These are phyloP conservation scores for Pistacia integerrima DNA, from an alignment of 345 rosid genomes.

Conservation along the genomic window DNA sequence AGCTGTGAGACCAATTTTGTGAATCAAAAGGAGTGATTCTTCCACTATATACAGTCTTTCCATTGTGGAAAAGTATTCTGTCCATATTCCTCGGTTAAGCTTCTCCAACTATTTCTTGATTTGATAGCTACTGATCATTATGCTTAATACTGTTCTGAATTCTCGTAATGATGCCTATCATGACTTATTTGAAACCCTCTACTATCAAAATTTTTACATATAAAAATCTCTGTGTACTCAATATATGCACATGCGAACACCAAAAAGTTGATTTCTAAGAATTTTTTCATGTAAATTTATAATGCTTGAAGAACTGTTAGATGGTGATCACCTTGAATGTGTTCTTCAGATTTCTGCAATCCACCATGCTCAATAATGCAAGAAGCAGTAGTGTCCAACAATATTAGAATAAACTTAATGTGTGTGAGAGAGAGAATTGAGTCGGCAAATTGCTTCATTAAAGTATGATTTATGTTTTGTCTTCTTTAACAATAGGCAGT, in stretches of 20 bases:
- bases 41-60: slow-evolving; percentile 1
- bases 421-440: background rate
- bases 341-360: background rate
- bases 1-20: background rate
- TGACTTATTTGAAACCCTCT: background rate
- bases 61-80: too few species aligned
- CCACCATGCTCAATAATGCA: slow-evolving; percentile 12
- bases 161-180: background rate
- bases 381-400: background rate
- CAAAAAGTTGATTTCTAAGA: too few species aligned
- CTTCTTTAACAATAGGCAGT: too few species aligned
- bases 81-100: too few species aligned
- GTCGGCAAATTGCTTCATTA: background rate
- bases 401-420: slow-evolving; percentile 19
- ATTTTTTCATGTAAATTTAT: background rate
- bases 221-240: too few species aligned
- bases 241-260: too few species aligned
- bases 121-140: background rate
- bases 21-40: slow-evolving; percentile 8
- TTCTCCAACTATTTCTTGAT: background rate
- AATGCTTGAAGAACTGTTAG: background rate
- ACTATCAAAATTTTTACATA: background rate
- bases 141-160: background rate
- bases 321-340: background rate
- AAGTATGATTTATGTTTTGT: too few species aligned